Conservation (phyloP, 139 green algal species). For the Desmodesmus armatus region DNA sequence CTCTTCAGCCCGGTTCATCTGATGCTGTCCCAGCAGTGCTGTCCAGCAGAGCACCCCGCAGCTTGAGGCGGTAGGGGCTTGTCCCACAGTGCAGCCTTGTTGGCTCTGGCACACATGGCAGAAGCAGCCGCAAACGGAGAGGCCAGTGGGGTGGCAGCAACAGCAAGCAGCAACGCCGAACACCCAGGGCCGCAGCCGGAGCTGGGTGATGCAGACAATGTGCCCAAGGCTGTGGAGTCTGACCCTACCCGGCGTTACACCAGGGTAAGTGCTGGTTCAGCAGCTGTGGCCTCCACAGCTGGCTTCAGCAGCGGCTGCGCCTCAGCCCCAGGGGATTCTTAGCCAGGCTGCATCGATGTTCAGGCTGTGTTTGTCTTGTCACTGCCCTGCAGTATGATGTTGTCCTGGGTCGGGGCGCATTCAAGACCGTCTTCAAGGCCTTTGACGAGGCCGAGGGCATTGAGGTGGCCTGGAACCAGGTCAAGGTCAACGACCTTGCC, state of each 20-base stretch:
- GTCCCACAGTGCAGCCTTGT: no score
- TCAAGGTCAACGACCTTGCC: slow-evolving; percentile 78
- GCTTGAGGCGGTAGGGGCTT: no score
- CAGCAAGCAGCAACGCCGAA: no score
- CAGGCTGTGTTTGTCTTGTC: no score
- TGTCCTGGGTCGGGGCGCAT: slow-evolving; percentile 91
- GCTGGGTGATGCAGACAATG: no score
- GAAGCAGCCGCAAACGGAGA: no score
- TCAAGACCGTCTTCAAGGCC: slow-evolving; percentile 98
- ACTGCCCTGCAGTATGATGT: slow-evolving; percentile 20
- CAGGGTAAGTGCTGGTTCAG: slow-evolving; percentile 56
- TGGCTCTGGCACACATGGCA: no score
- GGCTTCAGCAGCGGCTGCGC: not conserved
- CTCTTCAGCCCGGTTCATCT: no score
- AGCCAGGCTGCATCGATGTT: not conserved
- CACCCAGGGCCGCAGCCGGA: no score
- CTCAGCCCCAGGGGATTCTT: not conserved
- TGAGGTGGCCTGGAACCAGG: slow-evolving; percentile 98
- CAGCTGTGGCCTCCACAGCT: not conserved
- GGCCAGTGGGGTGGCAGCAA: no score
- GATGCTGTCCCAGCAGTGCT: no score
- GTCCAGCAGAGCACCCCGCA: no score
- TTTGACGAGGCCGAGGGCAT: slow-evolving; percentile 96
- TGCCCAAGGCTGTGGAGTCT: slow-evolving; percentile 61
- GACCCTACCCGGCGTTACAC: slow-evolving; percentile 77